Base-by-base conservation (phyloP, 1,284 basidiomycete species). In the Cystobasidium sp. region DNA sequence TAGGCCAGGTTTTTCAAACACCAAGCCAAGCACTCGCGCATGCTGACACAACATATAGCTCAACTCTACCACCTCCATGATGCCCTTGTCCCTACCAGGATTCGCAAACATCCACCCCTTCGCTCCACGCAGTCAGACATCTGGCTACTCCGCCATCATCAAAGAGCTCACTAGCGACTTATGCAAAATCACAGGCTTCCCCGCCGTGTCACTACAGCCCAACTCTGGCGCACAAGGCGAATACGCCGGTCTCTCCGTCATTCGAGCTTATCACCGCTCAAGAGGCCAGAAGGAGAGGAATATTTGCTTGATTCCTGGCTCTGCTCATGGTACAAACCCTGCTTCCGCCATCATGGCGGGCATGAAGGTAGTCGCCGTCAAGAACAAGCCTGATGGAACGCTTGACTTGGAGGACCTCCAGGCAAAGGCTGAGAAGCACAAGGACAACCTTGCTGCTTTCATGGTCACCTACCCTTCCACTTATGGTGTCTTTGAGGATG, bases 201-300 rank as follows among this genome's bases (percentile, higher is more conserved):
- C 93, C 76, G 90, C 94, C 18, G 94, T 94, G 77, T 96, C 94
- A 4, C 86, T 99, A 44, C 96, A 99, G 83, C 96, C 96, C 69
- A 99, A 99, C 84, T 98, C 95, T 31, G 96, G 96, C 75, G 96
- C 96, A 14, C 93, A 86, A 77, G 96, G 96, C 56, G 96, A 99
- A 84, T 99, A 95, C 80, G 89, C 96, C 47, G 96, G 96, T 39
- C 87, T 99, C 46, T 91, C 88, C 68, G 91, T 97, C 77, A 98
- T 99, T 81, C 88, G 91, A 65, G 95, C 94, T 8, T 99, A 96
- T 83, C 94, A 97, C 81, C 90, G 92, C 81, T 91, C 91, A 68
- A 88, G 90, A 44, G 93, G 92, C 44, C 89, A 99, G 80, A 86
- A 86, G 6, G 88, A 96, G 80, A 88, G 96, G 66, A 88, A 98